A percentile compares a stretch with the other conserved stretches of the same genome.
Conservation (phyloP, 768 basidiomycete genomes). For the Lactarius deliciosus region DNA sequence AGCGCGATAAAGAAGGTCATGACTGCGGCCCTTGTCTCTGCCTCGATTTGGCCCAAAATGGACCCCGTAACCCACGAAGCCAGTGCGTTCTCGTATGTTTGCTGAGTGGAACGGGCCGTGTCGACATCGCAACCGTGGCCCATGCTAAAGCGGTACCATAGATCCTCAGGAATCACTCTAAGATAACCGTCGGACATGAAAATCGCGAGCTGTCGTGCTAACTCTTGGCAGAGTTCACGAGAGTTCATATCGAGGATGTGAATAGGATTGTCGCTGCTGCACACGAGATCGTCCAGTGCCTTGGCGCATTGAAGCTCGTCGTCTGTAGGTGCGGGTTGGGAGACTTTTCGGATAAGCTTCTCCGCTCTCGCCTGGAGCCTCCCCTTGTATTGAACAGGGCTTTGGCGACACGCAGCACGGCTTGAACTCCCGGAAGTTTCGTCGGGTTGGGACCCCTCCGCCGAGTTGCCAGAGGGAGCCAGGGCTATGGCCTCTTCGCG, state of each 20-base stretch:
- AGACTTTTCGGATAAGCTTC: constrained; percentile 10
- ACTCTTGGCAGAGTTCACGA: constrained; percentile 15
- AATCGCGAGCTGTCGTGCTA: constrained; percentile 23
- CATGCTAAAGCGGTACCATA: constrained; percentile 19
- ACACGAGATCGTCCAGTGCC: constrained; percentile 13
- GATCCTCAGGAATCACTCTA: constrained; percentile 20
- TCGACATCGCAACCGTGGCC: constrained; percentile 4
- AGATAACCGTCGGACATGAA: constrained; percentile 27
- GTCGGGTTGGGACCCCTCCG: neutral
- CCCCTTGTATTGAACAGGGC: constrained; percentile 6
- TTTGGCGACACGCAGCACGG: constrained; percentile 19
- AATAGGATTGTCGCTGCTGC: neutral
- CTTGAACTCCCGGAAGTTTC: neutral
- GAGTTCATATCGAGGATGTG: constrained; percentile 22
- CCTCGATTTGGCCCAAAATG: constrained; percentile 19
- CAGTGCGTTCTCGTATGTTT: constrained; percentile 22
- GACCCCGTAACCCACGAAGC: constrained; percentile 18
- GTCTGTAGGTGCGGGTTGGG: constrained; percentile 8
- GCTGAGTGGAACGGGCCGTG: constrained; percentile 17
- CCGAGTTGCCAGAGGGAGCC: constrained; percentile 1
- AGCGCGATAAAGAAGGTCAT: constrained; percentile 24
- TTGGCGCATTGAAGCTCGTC: constrained; percentile 8
- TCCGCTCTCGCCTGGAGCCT: constrained; percentile 13
- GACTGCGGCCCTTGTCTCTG: constrained; percentile 15
- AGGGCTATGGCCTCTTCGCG: constrained; percentile 19